phyloP scores from a whole-genome alignment of 139 green algal species.

The Astrephomene gubernaculifera region DNA sequence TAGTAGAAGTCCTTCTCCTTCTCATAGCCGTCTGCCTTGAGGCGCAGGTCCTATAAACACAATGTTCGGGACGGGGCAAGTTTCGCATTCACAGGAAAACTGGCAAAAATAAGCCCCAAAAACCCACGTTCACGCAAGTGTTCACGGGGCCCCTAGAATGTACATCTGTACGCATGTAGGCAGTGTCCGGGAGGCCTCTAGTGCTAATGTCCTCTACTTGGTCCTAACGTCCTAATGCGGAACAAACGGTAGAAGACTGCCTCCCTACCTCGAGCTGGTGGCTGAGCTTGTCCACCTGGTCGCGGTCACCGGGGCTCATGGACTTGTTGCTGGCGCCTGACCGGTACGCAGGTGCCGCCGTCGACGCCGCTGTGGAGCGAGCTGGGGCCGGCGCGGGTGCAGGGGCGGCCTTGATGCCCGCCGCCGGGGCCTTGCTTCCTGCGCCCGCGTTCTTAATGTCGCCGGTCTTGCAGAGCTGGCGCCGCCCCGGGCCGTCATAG shows the following conservation, averaged over 20 bases:
- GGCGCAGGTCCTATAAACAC: slow-evolving; percentile 52
- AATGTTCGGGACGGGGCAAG: not conserved
- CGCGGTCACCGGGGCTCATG: slow-evolving; percentile 20
- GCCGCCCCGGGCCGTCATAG: slow-evolving; percentile 70
- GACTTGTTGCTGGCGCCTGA: not conserved
- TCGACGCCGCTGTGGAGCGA: not conserved
- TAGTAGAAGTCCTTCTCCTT: slow-evolving; percentile 89
- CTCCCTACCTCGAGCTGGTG: slow-evolving; percentile 38
- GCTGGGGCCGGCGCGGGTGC: slow-evolving; percentile 10
- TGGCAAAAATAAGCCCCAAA: too few relatives aligned
- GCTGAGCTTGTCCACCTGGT: slow-evolving; percentile 46
- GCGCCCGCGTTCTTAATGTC: slow-evolving; percentile 55
- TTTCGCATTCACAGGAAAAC: too few relatives aligned
- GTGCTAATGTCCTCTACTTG: too few relatives aligned
- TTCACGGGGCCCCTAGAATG: too few relatives aligned
- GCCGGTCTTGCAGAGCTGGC: slow-evolving; percentile 71
- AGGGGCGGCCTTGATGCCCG: slow-evolving; percentile 16
- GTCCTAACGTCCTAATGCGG: not conserved
- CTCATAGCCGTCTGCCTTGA: slow-evolving; percentile 53
- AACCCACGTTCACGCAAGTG: too few relatives aligned
- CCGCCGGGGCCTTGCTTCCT: not conserved
- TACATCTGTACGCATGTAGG: too few relatives aligned
- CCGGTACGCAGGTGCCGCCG: not conserved
- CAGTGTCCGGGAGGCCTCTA: too few relatives aligned
- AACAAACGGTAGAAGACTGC: not conserved